phyloP scores from a whole-genome alignment of 352 stramenopile genomes.

The Phytopythium litorale region DNA sequence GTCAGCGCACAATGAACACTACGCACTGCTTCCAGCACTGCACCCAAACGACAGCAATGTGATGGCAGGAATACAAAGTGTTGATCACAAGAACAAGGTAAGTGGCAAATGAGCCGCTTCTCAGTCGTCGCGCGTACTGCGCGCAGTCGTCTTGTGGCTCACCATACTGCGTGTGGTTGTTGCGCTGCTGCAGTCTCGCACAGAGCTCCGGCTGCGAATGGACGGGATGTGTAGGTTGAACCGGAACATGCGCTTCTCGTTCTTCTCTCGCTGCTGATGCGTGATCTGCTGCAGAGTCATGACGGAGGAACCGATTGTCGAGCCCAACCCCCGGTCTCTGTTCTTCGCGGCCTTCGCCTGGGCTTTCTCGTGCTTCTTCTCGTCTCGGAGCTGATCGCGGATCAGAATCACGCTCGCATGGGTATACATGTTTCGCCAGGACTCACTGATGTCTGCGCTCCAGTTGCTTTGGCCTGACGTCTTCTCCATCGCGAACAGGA shows the following conservation, averaged over 20 bases:
- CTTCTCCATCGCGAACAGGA: constrained; percentile 39
- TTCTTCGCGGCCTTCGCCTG: constrained; percentile 12
- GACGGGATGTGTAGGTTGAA: constrained; percentile 21
- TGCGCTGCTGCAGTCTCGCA: constrained; percentile 17
- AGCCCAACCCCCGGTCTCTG: constrained; percentile 14
- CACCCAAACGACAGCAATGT: not conserved
- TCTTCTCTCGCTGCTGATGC: not conserved
- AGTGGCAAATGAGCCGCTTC: not conserved
- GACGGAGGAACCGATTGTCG: constrained; percentile 12
- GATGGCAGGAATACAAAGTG: not conserved
- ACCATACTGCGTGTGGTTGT: constrained; percentile 8
- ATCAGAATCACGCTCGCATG: constrained; percentile 47
- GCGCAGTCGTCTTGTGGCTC: constrained; percentile 6
- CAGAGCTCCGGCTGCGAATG: constrained; percentile 16
- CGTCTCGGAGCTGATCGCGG: constrained; percentile 23
- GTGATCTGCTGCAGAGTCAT: constrained; percentile 6
- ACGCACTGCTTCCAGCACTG: not conserved
- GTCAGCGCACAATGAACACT: not conserved
- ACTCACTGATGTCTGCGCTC: constrained; percentile 34
- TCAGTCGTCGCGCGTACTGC: not conserved
- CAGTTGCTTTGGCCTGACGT: constrained; percentile 29
- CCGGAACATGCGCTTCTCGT: constrained; percentile 8
- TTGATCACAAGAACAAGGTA: not conserved
- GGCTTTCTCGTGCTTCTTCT: constrained; percentile 19
- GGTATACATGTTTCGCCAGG: constrained; percentile 34